phyloP scores from a whole-genome alignment of 768 basidiomycete species.

The Ramaria rubella region DNA sequence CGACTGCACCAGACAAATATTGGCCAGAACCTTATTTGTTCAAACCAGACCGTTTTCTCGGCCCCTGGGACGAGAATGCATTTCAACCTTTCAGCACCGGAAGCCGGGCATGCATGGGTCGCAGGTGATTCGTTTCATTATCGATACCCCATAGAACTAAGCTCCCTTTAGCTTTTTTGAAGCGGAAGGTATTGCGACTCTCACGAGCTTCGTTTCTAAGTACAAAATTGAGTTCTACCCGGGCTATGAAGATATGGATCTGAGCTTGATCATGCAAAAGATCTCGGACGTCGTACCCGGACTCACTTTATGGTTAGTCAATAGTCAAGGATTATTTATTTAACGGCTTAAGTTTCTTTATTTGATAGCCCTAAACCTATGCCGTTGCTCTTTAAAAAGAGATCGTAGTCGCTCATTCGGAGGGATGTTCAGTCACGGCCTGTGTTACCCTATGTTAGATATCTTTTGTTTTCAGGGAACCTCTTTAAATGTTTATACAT shows the following conservation, averaged over 20 bases:
- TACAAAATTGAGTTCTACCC: not conserved
- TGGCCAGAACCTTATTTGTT: conserved; percentile 8
- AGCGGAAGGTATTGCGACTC: not conserved
- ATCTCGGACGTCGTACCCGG: not conserved
- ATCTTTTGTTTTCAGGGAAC: too few species aligned
- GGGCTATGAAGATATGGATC: not conserved
- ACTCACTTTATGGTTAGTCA: not conserved
- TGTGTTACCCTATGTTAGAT: too few species aligned
- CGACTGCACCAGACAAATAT: not conserved
- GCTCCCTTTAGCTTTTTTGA: conserved; percentile 6
- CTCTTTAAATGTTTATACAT: too few species aligned
- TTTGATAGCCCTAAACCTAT: too few species aligned
- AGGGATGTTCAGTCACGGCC: too few species aligned
- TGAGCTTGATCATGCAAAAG: not conserved
- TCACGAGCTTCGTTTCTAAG: not conserved
- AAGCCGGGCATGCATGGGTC: not conserved
- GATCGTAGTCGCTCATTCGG: too few species aligned
- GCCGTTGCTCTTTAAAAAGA: too few species aligned
- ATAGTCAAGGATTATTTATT: too few species aligned
- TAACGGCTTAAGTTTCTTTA: too few species aligned
- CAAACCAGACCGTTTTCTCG: conserved; percentile 6
- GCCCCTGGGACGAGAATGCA: conserved; percentile 2
- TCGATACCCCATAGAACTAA: not conserved
- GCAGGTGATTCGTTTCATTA: not conserved
- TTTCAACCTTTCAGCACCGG: conserved; percentile 5